Evolutionary conservation across 805 yeast genomes (phyloP).

Genomic region (Yarrowia yakushimensis): DNA sequence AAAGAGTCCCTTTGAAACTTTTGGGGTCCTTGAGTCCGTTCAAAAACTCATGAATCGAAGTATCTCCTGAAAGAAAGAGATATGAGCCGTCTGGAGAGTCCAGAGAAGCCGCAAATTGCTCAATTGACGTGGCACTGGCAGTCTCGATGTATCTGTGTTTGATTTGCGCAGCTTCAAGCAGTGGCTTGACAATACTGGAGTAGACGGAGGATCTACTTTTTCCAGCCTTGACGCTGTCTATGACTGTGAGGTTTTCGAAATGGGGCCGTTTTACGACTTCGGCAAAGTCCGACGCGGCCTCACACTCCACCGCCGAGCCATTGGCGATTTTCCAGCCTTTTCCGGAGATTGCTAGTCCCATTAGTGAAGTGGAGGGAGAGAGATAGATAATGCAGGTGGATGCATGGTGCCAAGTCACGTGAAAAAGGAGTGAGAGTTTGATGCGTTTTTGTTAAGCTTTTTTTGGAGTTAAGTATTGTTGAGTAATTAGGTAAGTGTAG

Average conservation of each 20-base stretch:
- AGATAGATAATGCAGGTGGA: background rate
- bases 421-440: no score
- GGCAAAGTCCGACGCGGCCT: background rate
- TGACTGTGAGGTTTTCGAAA: constrained; percentile 35
- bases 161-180: constrained; percentile 37
- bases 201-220: constrained; percentile 33
- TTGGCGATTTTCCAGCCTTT: constrained; percentile 12
- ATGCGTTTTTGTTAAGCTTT: no score
- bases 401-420: constrained; percentile 11
- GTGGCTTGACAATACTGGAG: constrained; percentile 36
- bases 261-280: constrained; percentile 1
- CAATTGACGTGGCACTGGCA: constrained; percentile 33
- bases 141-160: constrained; percentile 40
- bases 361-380: background rate
- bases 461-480: no score
- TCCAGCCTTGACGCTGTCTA: constrained; percentile 39
- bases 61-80: constrained; percentile 77
- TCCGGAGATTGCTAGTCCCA: background rate
- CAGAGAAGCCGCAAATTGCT: constrained; percentile 33
- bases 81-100: constrained; percentile 35
- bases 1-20: constrained; percentile 28
- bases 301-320: background rate
- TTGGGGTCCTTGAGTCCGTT: constrained; percentile 41
- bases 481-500: no score
- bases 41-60: constrained; percentile 72